Evolutionary conservation across 108 stramenopile genomes (phyloP), one percentile per base, ranked within the genome.

Genomic region (Chaetoceros muelleri): DNA sequence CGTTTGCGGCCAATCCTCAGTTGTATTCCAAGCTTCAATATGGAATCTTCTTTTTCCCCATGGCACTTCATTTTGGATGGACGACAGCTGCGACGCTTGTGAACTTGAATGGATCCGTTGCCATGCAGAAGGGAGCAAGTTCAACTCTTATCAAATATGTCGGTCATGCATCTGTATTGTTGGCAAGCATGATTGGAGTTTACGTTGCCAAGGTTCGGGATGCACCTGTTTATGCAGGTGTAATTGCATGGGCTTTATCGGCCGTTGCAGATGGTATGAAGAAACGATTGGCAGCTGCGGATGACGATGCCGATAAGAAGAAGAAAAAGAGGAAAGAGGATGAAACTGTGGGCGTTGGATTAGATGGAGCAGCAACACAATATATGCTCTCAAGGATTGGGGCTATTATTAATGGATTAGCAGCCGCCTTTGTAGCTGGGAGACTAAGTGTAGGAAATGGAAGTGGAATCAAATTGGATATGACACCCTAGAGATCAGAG

Each of bases 31-130:
- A 59, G 17, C 31, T 69, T 44, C 3, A 17, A 17, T 54, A 54
- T 29, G 26, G 19, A 28, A 28, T 21, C 52, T 79, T 65, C 28
- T 67, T 70, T 44, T 46, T 76, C 26, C 78, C 80, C 2, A 46
- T 82, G 46, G 55, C 75, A 17, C 45, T 81, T 22, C 86, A 87
- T 53, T 83, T 83, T 68, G 86, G 82, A 24, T 87, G 86, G 86
- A 65, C 71, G 0, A 71, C 74, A 22, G 85, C 81, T 0, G 82
- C 85, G 16, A 64, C 85, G 18, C 66, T 87, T 48, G 85, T 87
- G 3, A 82, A 87, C 47, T 47, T 84, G 34, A 84, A 84, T 57
- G 80, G 80, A 28, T 56, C 69, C 8, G 30, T 77, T 3, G 76
- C 80, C 0, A 71, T 76, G 48, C 57, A 61, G 19, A 54, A 59